Percentiles rank a stretch among this genome's conserved stretches.
Conservation (phyloP, 2,329 filamentous ascomycete species). For the Ceratocystis cubensis region DNA sequence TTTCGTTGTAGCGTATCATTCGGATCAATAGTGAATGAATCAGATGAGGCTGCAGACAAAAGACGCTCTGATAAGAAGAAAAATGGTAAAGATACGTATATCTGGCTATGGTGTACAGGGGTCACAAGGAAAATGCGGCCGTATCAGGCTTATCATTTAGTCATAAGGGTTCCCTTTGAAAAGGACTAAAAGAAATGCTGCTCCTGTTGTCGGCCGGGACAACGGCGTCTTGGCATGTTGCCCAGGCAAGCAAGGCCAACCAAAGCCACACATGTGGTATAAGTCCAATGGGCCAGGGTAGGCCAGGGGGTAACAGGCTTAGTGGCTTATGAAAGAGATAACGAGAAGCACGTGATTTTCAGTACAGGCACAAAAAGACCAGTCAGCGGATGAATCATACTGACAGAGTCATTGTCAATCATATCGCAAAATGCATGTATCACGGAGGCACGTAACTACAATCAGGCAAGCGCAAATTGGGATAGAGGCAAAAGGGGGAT, state of each 20-base stretch:
- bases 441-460: background rate
- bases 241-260: background rate
- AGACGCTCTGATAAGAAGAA: too few species aligned
- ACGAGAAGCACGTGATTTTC: background rate
- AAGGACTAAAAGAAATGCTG: background rate
- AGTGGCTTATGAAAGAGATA: background rate
- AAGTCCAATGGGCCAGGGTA: background rate
- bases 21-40: too few species aligned
- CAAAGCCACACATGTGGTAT: background rate
- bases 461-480: background rate
- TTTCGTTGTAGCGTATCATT: too few species aligned
- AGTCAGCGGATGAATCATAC: background rate
- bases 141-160: background rate
- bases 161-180: conserved; percentile 4
- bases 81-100: too few species aligned
- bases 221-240: background rate
- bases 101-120: background rate
- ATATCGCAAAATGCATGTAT: background rate
- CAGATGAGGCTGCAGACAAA: too few species aligned
- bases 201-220: background rate
- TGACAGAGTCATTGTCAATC: background rate
- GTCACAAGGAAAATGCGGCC: background rate
- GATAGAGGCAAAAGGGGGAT: background rate
- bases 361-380: background rate
- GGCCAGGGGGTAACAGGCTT: background rate